Evolutionary conservation across 2,329 filamentous ascomycete species (phyloP), one percentile per base, ranked within the genome.

Genomic region (Pseudopyricularia cyperi): DNA sequence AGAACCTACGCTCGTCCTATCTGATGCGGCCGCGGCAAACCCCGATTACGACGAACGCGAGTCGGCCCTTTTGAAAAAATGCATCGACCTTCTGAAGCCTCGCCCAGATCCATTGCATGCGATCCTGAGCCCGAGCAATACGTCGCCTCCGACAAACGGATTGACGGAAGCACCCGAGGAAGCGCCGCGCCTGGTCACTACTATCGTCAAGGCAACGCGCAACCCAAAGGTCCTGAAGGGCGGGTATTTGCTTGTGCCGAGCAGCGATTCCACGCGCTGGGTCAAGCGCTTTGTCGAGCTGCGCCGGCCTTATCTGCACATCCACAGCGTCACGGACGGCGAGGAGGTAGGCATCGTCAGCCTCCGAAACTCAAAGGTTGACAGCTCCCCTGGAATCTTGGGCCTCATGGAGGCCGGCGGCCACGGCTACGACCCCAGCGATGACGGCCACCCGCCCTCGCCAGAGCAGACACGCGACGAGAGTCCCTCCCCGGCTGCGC

Each of bases 271-370:
- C 34, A 86, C 83, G 22, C 80, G 85, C 55, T 98, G 93, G 93
- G 79, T 93, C 28, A 88, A 90, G 60, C 83, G 91, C 42, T 97
- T 95, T 62, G 88, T 96, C 49, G 93, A 98, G 68, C 77, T 98
- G 28, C 81, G 93, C 32, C 79, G 86, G 51, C 93, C 93, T 0
- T 98, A 97, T 64, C 75, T 98, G 51, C 89, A 97, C 66, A 80
- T 98, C 34, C 88, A 97, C 68, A 86, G 81, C 24, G 83, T 85
- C 0, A 81, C 83, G 0, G 87, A 94, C 39, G 90, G 91, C 17
- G 93, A 97, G 59, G 91, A 96, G 66, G 77, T 96, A 46, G 88
- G 85, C 52, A 83, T 93, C 9, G 87, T 97, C 59, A 94, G 91
- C 63, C 74, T 98, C 52, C 81, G 85, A 34, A 94, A 95, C 62